A percentile compares a stretch with the other conserved stretches of the same genome.
These are phyloP conservation scores for Tulasnella sp. DNA, from an alignment of 768 basidiomycete genomes.

Conservation along the genomic window DNA sequence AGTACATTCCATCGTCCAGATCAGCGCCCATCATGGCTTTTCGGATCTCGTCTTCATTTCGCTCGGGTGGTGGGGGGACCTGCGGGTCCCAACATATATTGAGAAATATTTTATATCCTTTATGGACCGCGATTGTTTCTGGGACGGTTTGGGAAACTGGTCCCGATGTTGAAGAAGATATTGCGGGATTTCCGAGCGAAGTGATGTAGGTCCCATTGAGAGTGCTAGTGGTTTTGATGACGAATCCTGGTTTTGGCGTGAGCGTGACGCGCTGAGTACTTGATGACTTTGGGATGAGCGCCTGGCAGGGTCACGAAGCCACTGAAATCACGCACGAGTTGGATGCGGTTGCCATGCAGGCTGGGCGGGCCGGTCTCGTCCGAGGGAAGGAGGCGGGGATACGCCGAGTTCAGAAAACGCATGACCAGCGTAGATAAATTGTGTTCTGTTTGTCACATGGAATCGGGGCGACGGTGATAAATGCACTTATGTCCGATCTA, in stretches of 20 bases:
- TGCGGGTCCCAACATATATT: constrained; percentile 22
- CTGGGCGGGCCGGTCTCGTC: background rate
- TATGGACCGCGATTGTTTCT: constrained; percentile 1
- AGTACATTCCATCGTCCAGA: constrained; percentile 20
- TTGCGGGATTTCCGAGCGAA: background rate
- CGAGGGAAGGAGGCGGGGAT: too few relatives aligned
- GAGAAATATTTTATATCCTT: constrained; percentile 28
- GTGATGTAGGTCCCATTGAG: constrained; percentile 21
- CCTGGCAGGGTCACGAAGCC: background rate
- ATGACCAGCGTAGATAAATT: background rate
- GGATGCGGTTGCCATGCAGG: background rate
- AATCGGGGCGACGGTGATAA: background rate
- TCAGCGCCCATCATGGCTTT: constrained; percentile 30
- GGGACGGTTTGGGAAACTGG: background rate
- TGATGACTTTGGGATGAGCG: background rate
- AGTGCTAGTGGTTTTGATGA: constrained; percentile 24
- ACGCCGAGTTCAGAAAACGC: background rate
- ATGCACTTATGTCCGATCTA: too few relatives aligned
- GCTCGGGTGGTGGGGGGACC: constrained; percentile 28
- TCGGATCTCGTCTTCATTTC: constrained; percentile 25
- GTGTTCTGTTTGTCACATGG: background rate
- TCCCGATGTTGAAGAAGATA: background rate
- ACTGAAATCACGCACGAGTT: background rate
- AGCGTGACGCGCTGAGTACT: constrained; percentile 24
- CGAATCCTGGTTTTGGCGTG: constrained; percentile 25